phyloP scores from a whole-genome alignment of 208 protist genomes.

The Leishmania guyanensis region DNA sequence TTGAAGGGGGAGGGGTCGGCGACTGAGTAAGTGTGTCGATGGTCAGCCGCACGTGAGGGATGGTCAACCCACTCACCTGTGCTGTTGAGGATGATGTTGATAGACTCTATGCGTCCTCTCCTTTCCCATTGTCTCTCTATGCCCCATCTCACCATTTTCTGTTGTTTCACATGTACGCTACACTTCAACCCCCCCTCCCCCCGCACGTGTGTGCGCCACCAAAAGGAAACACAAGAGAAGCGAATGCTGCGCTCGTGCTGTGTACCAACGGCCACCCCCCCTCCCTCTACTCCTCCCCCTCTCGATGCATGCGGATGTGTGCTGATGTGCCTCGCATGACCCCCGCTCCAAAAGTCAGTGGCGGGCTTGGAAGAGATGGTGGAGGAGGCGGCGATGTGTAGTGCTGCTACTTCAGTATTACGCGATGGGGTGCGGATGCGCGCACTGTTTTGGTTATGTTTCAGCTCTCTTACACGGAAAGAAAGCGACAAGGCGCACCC shows the following conservation, averaged over 20 bases:
- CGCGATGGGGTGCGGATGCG: background rate
- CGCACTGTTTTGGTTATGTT: background rate
- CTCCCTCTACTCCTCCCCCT: background rate
- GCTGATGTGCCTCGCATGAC: background rate
- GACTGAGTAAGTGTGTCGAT: background rate
- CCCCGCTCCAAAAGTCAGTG: background rate
- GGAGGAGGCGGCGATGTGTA: background rate
- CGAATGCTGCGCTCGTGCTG: background rate
- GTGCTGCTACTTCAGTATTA: background rate
- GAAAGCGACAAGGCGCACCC: background rate
- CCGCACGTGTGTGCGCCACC: too few relatives aligned
- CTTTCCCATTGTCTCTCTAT: background rate
- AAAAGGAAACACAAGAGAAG: background rate
- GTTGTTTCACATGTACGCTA: background rate
- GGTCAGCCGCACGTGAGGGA: background rate
- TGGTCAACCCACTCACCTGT: background rate
- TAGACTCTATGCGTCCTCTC: background rate
- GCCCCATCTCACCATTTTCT: background rate
- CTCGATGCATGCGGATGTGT: background rate
- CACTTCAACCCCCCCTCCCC: background rate
- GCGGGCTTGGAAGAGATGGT: background rate
- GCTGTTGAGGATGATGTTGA: background rate
- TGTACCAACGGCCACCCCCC: background rate
- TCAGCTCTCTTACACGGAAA: background rate
- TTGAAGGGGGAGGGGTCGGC: background rate